Evolutionary conservation across 192 early-diverging fungal genomes (phyloP).

Genomic region (Backusella westeae): DNA sequence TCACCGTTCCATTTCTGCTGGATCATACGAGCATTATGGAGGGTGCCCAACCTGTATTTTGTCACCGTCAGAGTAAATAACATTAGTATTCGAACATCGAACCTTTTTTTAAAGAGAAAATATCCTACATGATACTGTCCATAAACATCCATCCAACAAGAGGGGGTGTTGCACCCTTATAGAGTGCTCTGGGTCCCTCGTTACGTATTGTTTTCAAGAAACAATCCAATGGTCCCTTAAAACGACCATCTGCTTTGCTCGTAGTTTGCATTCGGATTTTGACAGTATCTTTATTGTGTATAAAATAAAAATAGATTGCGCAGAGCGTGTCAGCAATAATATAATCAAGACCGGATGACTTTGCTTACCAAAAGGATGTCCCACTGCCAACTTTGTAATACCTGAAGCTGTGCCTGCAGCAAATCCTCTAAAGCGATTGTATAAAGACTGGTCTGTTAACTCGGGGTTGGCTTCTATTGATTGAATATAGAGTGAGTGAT

Average conservation of each 20-base stretch:
- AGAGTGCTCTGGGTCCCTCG: constrained; percentile 76
- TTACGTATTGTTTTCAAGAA: constrained; percentile 61
- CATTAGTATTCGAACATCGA: background rate
- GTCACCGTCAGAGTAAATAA: background rate
- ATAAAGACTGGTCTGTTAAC: constrained; percentile 19
- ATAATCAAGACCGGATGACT: background rate
- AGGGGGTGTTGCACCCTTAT: constrained; percentile 92
- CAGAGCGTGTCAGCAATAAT: background rate
- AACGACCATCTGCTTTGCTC: constrained; percentile 58
- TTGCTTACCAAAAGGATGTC: constrained; percentile 72
- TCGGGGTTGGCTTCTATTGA: constrained; percentile 17
- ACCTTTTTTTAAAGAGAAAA: background rate
- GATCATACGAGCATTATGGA: constrained; percentile 77
- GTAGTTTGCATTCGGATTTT: constrained; percentile 82
- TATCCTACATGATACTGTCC: constrained; percentile 67
- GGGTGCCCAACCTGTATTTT: constrained; percentile 68
- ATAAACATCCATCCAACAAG: constrained; percentile 89
- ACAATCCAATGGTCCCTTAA: constrained; percentile 72
- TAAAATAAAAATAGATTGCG: background rate
- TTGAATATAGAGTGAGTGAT: background rate
- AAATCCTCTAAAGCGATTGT: constrained; percentile 60
- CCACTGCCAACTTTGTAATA: constrained; percentile 74
- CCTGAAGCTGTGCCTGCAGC: constrained; percentile 71
- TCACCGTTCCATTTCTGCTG: constrained; percentile 59
- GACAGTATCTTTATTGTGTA: constrained; percentile 55